Percentiles rank a stretch among this genome's conserved stretches.
phyloP scores from a whole-genome alignment of 257 asterid species.

The Cynanchum wilfordii region DNA sequence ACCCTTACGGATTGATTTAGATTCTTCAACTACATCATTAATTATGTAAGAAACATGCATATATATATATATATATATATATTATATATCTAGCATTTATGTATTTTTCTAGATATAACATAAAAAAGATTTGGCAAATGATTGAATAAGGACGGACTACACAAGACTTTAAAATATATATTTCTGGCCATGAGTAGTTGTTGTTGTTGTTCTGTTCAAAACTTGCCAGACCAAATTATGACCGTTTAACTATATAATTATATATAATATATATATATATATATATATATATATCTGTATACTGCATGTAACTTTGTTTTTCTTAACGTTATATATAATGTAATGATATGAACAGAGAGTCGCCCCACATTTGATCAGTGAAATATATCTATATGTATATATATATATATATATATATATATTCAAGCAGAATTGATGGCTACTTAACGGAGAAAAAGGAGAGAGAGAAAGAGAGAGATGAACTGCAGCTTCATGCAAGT shows the following conservation, averaged over 20 bases:
- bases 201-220: constrained; percentile 1
- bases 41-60: too few relatives aligned
- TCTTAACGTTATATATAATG: constrained; percentile 7
- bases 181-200: constrained; percentile 17
- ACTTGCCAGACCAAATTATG: constrained; percentile 17
- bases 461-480: background rate
- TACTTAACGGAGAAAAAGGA: constrained; percentile 1
- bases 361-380: background rate
- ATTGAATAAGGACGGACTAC: constrained; percentile 13
- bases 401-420: background rate
- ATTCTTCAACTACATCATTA: too few relatives aligned
- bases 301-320: constrained; percentile 7
- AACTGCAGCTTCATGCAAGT: constrained; percentile 10
- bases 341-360: constrained; percentile 5
- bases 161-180: background rate
- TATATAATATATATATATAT: background rate
- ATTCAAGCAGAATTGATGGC: background rate
- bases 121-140: constrained; percentile 11
- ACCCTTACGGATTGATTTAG: too few relatives aligned
- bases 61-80: too few relatives aligned
- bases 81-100: too few relatives aligned
- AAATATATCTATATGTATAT: background rate
- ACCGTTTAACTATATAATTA: background rate
- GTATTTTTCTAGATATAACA: too few relatives aligned
- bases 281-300: background rate